A percentile compares a stretch with the other conserved stretches of the same genome.
Conservation (phyloP, 345 rosid species). For the Mangifera indica region DNA sequence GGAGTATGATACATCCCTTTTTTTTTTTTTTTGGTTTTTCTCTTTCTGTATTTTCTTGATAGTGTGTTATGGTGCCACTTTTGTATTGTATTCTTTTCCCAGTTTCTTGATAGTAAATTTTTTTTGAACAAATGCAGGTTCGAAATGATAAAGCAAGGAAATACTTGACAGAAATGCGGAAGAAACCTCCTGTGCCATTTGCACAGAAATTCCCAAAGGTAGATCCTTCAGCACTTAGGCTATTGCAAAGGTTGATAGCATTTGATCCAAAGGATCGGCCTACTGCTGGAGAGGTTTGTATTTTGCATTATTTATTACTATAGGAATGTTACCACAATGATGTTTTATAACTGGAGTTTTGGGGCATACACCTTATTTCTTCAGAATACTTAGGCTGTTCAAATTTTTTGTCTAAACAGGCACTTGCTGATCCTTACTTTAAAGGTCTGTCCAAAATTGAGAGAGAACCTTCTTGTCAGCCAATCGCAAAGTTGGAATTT, state of each 20-base stretch:
- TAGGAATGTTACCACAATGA: neutral
- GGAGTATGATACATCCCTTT: constrained; percentile 54
- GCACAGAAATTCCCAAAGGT: constrained; percentile 81
- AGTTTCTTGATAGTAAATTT: neutral
- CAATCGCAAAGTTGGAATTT: constrained; percentile 87
- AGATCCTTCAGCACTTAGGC: constrained; percentile 71
- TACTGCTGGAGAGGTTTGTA: constrained; percentile 77
- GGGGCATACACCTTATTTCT: neutral
- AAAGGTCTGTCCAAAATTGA: constrained; percentile 85
- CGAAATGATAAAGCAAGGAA: too few relatives aligned
- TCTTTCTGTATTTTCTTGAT: neutral
- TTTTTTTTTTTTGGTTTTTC: neutral
- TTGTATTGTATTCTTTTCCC: neutral
- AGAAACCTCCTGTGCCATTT: constrained; percentile 64
- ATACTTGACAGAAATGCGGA: constrained; percentile 81
- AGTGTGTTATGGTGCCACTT: neutral
- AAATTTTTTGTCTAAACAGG: constrained; percentile 39
- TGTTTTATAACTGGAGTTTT: neutral
- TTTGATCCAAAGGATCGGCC: constrained; percentile 97
- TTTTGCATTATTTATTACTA: constrained; percentile 13
- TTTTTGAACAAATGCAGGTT: constrained; percentile 12
- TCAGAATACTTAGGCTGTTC: neutral
- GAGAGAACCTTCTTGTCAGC: constrained; percentile 91
- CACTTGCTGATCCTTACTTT: constrained; percentile 94
- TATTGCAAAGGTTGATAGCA: constrained; percentile 81